Evolutionary conservation across 345 rosid genomes (phyloP).

Genomic region (Eucalyptus virginea): DNA sequence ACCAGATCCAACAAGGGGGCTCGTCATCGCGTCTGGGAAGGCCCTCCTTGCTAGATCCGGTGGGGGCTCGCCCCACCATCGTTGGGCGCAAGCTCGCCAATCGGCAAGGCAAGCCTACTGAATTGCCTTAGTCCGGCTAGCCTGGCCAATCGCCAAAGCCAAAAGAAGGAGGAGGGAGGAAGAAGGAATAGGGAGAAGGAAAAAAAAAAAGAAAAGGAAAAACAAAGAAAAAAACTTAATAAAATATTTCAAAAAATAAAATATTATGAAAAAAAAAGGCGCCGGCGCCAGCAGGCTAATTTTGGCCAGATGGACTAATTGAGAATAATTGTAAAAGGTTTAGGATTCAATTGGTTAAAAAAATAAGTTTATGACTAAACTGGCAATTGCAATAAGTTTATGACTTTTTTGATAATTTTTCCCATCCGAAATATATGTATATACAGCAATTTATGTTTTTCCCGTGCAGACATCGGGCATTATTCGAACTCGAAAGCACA

Average conservation of each 20-base stretch:
- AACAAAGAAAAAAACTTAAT: fast-evolving
- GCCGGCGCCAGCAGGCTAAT: fast-evolving
- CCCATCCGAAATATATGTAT: too few species aligned
- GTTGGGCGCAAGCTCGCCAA: fast-evolving
- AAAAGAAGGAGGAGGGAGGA: too few species aligned
- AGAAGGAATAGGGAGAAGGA: too few species aligned
- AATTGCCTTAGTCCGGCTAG: fast-evolving
- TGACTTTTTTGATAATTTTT: fast-evolving
- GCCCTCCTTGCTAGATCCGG: fast-evolving
- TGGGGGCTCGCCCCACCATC: fast-evolving
- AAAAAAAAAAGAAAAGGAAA: too few species aligned
- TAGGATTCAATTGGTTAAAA: fast-evolving
- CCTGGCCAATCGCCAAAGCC: fast-evolving
- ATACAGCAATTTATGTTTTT: background rate
- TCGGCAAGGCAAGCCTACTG: fast-evolving
- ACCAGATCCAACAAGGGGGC: fast-evolving
- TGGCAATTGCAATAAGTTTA: fast-evolving
- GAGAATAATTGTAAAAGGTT: too few species aligned
- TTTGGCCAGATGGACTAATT: fast-evolving
- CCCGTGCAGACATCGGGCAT: background rate
- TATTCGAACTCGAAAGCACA: background rate
- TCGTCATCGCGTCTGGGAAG: fast-evolving
- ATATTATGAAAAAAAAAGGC: too few species aligned
- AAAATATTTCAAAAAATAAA: too few species aligned
- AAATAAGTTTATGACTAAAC: too few species aligned